Evolutionary conservation across 2,329 filamentous ascomycete species (phyloP), one percentile per base, ranked within the genome.

Genomic region (Fusarium begoniae): DNA sequence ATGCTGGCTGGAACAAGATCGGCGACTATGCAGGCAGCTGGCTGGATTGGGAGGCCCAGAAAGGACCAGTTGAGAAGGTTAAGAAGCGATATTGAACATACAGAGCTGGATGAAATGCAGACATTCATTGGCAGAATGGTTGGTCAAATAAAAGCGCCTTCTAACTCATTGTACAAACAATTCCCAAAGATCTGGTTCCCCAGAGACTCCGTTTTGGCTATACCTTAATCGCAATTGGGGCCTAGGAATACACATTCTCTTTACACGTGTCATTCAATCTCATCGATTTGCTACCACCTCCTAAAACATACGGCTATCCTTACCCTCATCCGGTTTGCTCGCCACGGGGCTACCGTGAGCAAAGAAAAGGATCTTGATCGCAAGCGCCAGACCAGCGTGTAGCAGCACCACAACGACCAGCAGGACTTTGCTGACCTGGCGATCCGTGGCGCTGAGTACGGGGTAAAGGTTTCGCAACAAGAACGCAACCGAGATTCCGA

Each of bases 351-450:
- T 94, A 55, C 89, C 91, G 76, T 94, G 91, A 76, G 95, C 95
- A 84, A 99, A 99, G 88, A 98, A 98, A 35, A 98, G 85, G 67
- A 98, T 92, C 88, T 98, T 98, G 84, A 99, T 98, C 9, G 96
- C 94, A 78, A 98, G 90, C 4, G 96, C 90, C 75, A 99, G 87
- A n/a, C 93, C 96, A 35, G 95, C 92, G 84, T 99, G 96, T 72
- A 98, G 86, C 37, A 90, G 88, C 37, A 98, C 89, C 32, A 99
- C 95, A 28, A 96, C 86, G 59, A 98, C 86, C 68, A 99, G 87
- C 71, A 99, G 84, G 28, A 94, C 88, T 88, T 97, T 97, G 83
- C 94, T 96, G 30, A 94, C 95, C 86, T 98, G 94, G 71, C 92
- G 91, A 83, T 98, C 96, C 40, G 95, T 98, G 53, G 96, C 95